Evolutionary conservation across 169 alveolate genomes (phyloP), one percentile per base, ranked within the genome.

Genomic region (Neospora caninum): DNA sequence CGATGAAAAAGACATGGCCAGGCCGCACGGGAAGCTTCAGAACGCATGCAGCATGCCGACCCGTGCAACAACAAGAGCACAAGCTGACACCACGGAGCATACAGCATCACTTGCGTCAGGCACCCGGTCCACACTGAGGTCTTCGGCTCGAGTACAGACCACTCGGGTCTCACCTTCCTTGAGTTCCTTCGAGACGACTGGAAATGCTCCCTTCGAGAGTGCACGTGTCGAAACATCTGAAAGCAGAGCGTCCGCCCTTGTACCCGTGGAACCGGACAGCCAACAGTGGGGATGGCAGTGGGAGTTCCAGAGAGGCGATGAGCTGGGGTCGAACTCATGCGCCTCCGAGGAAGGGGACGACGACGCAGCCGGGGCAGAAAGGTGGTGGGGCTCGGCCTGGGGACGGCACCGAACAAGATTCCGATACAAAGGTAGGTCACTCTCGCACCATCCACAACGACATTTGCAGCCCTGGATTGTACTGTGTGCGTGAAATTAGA

Each of bases 301-400:
- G 89, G 41, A 82, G 38, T 82, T 82, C 41, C n/a, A 41, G 67
- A 29, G 0, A 25, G 87, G 43, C 84, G 41, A 4, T 1, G 64
- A 36, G 73, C 58, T 91, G 41, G 58, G 39, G 83, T 0, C 42
- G 29, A 67, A 58, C 67, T 42, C 70, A 69, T 36, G 92, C 92
- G 87, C 87, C 69, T 42, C 87, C 38, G 83, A 53, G 13, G 92
- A 42, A 88, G 80, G 39, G 0, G 80, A 45, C 0, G 93, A 67
- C 41, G 88, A 73, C 38, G 87, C 78, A 13, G 49, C 69, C 1
- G 82, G 2, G 69, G 88, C 49, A 29, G 82, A 70, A 67, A 39
- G 69, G 78, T 89, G 93, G 93, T 89, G 93, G 93, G 67, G 78
- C 25, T 42, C 80, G 27, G 29, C 69, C 31, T 89, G 93, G 93